Conservation (phyloP, 2,329 filamentous ascomycete species). For the Malbranchea zuffiana region DNA sequence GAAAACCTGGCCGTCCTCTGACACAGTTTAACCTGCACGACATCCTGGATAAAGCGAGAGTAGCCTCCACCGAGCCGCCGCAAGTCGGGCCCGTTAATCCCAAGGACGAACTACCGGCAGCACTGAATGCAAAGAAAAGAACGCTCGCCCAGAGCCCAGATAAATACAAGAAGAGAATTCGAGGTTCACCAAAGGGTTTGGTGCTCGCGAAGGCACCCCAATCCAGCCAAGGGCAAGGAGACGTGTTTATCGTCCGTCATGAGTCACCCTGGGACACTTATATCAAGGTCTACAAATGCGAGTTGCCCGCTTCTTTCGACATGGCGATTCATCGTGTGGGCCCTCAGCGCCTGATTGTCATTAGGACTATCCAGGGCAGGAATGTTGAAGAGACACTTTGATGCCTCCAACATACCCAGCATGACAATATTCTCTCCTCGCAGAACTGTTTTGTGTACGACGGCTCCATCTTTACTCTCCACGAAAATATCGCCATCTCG, state of each 20-base stretch:
- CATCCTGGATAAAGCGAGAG: background rate
- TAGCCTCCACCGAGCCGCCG: too few relatives aligned
- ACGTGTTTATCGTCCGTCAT: constrained; percentile 4
- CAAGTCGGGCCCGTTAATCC: too few relatives aligned
- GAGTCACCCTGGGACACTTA: constrained; percentile 20
- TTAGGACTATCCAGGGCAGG: constrained; percentile 9
- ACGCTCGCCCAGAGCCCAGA: background rate
- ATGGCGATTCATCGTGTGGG: constrained; percentile 10
- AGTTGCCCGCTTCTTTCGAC: constrained; percentile 15
- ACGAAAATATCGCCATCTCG: too few relatives aligned
- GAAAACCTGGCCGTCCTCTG: background rate
- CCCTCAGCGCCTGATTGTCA: constrained; percentile 10
- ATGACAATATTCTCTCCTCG: background rate
- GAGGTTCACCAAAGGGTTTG: background rate
- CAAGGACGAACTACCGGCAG: too few relatives aligned
- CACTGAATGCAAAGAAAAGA: background rate
- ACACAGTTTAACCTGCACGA: background rate
- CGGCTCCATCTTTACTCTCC: too few relatives aligned
- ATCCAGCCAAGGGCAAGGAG: background rate
- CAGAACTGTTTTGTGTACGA: too few relatives aligned
- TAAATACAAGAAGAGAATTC: constrained; percentile 1
- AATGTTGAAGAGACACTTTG: constrained; percentile 12
- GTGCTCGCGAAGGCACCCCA: constrained; percentile 4
- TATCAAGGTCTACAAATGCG: constrained; percentile 16
- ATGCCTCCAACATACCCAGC: background rate